Evolutionary conservation across 768 basidiomycete species (phyloP), one percentile per base, ranked within the genome.

Genomic region (Tulasnella sp.): DNA sequence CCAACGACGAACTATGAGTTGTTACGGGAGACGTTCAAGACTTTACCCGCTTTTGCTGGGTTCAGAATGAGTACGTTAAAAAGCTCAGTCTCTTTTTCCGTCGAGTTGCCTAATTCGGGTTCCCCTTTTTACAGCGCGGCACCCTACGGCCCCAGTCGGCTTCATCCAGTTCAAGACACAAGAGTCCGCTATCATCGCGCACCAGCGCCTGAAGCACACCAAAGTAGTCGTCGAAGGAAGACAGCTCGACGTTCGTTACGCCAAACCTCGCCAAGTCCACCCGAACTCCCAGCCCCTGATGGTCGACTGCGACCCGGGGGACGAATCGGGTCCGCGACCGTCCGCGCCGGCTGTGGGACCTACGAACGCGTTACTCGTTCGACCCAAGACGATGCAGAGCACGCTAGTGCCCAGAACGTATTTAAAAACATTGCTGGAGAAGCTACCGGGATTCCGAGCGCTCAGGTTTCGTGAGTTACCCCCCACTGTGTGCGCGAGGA

Each of bases 1-100:
- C 71, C 71, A 19, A 72, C 71, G n/a, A 72, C 71, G 31, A 31
- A 72, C 17, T 45, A 72, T 25, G 49, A 8, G 5, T 12, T 52
- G 3, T 52, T 72, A 17, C 71, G 71, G 9, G 31, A 45, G 14
- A 40, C 40, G 8, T 72, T 72, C 71, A 72, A 72, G 29, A 15
- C 40, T 3, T 72, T 72, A 34, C 49, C 71, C 3, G 40, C 40
- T 25, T 72, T 72, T 29, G 37, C 71, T 19, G 71, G 38, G 36
- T 72, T 72, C 31, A 37, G 71, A 17, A 72, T 72, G 71, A 72
- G 71, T 72, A 40, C 5, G 71, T 45, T 71, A 12, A 3, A 11
- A 8, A 14, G 25, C 42, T 14, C 14, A n/a, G n/a, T n/a, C n/a
- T n/a, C n/a, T n/a, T n/a, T n/a, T n/a, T n/a, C 7, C 19, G 39